Evolutionary conservation across 768 basidiomycete genomes (phyloP), one percentile per base, ranked within the genome.

Genomic region (Austroboletus festivus): DNA sequence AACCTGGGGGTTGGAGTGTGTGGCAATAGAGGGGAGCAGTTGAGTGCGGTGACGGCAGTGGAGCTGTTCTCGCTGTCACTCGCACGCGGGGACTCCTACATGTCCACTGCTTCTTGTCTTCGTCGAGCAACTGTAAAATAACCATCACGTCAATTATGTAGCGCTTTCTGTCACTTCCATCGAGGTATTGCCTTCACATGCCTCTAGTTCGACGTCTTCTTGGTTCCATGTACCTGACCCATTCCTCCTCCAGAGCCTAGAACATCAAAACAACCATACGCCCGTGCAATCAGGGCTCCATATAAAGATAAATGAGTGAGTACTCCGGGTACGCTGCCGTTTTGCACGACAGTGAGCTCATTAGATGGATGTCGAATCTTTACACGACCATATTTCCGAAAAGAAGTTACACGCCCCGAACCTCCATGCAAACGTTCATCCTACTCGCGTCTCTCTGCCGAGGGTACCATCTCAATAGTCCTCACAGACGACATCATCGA

Each of bases 161-260:
- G 38, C 21, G 69, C 65, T 78, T 45, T 64, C 74, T 38, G 73
- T 81, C 30, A 75, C 73, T 16, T 69, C 69, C 20, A 66, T 70
- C 45, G 70, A 70, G 37, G 48, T 65, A 5, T 77, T 78, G 50
- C 12, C 28, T 28, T 28, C 28, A 75, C 1, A 71, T 64, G 26
- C 58, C 80, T 28, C 28, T n/a, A n/a, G n/a, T n/a, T n/a, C 28
- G 28, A 28, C 11, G 72, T 74, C 65, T 63, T 76, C 20, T 60
- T 73, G 10, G 73, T 28, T 28, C 28, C 77, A 51, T 64, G 12
- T 8, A 6, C 12, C 12, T 33, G 31, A 3, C 31, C 31, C 26
- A 33, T 33, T 33, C 31, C 31, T 13, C 15, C 31, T 8, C 31
- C 26, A 11, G 11, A 5, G 26, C 26, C 11, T 5, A 11, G 11